Evolutionary conservation across 1,284 basidiomycete genomes (phyloP), one percentile per base, ranked within the genome.

Genomic region (Chalciporus sp.): DNA sequence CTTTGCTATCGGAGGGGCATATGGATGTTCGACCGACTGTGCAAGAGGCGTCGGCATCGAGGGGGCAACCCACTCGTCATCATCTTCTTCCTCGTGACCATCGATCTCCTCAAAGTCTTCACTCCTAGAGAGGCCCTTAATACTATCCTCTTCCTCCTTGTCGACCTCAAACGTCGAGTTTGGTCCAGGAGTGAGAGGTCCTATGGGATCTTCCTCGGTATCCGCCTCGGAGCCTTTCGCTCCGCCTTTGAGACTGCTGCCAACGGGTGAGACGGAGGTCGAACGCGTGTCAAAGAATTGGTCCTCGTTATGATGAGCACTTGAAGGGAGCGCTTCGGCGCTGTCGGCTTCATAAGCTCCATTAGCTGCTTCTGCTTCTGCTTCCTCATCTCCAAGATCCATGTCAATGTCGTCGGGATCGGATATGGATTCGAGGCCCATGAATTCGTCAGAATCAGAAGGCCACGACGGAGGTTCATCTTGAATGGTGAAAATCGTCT

Each of bases 381-480:
- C 23, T 23, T 75, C 76, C 8, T 76, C 73, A 9, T 74, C 77
- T 8, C 76, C 73, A 52, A 69, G 69, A 45, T 78, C 77, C 63
- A 82, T 74, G 43, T 82, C 82, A 49, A 83, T 71, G 51, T 89
- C 86, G 46, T 87, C 87, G 1, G 86, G 86, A 63, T 91, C 90
- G 4, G 87, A 90, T 23, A 92, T 82, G 11, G 85, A 89, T 67
- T 91, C 91, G 35, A 95, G 76, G 1, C 88, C 90, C 72, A 90
- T 84, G 58, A 85, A 83, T 54, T 88, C 86, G 55, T 92, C 90
- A 9, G 80, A 82, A 66, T 88, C 82, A 10, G 76, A 85, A 52
- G 79, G 85, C 92, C 92, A 96, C 10, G 80, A 80, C 1, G 92
- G 92, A 2, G 87, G 90, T 62, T 94, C 92, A 48, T 94, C 91